phyloP scores from a whole-genome alignment of 192 early-diverging fungal genomes.

The Pilaira anomala region DNA sequence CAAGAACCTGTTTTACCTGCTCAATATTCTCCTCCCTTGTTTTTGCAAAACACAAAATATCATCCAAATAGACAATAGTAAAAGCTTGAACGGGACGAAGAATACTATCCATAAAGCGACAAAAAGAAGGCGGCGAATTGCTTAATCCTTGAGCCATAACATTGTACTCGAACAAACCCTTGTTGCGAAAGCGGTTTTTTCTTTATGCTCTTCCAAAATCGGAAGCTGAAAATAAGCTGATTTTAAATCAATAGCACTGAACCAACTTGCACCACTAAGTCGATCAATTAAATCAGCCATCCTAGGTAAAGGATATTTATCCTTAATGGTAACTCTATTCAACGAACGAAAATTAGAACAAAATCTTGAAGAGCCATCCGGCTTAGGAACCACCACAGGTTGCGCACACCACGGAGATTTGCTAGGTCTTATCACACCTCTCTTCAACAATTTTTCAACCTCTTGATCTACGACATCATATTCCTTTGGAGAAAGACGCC shows the following conservation, averaged over 20 bases:
- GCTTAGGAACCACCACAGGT: not conserved
- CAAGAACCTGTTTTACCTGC: not conserved
- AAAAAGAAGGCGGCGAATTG: not conserved
- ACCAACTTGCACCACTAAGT: conserved; percentile 19
- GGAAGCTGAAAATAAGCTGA: not conserved
- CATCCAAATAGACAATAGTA: not conserved
- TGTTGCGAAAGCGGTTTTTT: not conserved
- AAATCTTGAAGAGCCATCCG: not conserved
- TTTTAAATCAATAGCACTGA: conserved; percentile 15
- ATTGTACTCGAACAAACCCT: not conserved
- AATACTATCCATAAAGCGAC: not conserved
- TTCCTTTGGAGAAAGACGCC: not conserved
- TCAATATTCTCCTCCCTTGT: not conserved
- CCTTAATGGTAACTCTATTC: conserved; percentile 46
- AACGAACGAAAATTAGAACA: conserved; percentile 45
- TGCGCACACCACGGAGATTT: conserved; percentile 6
- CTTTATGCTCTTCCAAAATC: not conserved
- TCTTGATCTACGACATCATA: not conserved
- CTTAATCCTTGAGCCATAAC: not conserved
- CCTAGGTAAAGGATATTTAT: conserved; percentile 48
- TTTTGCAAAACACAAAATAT: not conserved
- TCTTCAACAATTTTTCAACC: not conserved
- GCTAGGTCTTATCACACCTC: not conserved
- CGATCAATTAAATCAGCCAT: conserved; percentile 43
- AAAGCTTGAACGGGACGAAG: not conserved